Conservation (phyloP, 768 basidiomycete species). For the Xerocomellus amylosporus region DNA sequence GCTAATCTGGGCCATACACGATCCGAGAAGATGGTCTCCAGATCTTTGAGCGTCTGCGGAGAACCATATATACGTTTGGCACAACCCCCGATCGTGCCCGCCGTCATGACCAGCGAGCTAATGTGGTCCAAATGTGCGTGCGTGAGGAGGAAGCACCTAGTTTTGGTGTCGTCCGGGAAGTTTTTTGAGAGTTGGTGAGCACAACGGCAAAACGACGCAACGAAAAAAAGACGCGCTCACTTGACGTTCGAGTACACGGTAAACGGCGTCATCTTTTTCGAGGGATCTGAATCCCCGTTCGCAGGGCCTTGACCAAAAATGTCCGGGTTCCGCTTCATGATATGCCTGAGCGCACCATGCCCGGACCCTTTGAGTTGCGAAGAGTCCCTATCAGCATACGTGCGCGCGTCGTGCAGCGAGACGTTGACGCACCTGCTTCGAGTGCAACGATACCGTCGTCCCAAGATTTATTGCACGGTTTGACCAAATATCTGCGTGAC, state of each 20-base stretch:
- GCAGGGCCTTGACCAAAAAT: constrained; percentile 43
- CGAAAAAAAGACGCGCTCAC: constrained; percentile 15
- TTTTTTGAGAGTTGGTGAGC: neutral
- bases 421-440: constrained; percentile 69
- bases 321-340: constrained; percentile 54
- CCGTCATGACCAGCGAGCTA: constrained; percentile 75
- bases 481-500: constrained; percentile 76
- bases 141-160: constrained; percentile 78
- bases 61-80: constrained; percentile 64
- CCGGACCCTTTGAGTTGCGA: constrained; percentile 63
- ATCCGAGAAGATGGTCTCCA: constrained; percentile 73
- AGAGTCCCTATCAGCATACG: neutral
- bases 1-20: constrained; percentile 86
- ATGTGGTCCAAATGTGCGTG: constrained; percentile 94
- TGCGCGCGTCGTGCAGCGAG: neutral
- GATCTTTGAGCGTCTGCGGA: constrained; percentile 58
- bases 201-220: neutral
- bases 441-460: constrained; percentile 77
- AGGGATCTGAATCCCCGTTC: constrained; percentile 10
- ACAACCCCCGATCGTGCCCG: constrained; percentile 66
- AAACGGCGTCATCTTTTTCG: constrained; percentile 20
- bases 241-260: constrained; percentile 34
- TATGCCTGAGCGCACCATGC: constrained; percentile 66
- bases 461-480: constrained; percentile 65
- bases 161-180: neutral